Evolutionary conservation across 2,329 filamentous ascomycete species (phyloP), one percentile per base, ranked within the genome.

Genomic region (Fusarium circinatum): DNA sequence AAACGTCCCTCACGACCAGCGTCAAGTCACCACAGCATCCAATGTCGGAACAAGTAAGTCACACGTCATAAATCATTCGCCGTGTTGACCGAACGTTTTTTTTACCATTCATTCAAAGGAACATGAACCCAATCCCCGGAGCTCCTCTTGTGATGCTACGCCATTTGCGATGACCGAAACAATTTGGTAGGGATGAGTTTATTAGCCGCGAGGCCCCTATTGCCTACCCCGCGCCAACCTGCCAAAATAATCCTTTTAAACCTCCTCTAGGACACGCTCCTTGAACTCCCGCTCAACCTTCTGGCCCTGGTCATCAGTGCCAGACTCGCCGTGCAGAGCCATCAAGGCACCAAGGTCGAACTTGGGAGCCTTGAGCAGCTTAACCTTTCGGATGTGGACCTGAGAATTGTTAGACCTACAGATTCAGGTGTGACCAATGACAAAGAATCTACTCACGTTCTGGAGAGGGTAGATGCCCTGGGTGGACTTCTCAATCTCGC

Each of bases 301-400:
- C 88, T 98, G 94, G 82, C 96, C 96, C 85, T 95, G 91, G 88
- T 99, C 96, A 84, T 98, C 95, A 81, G 94, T 95, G 83, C 91
- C 92, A 75, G 95, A 97, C 91, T 99, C 96, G 87, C 96, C 96
- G 89, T 99, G 96, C 82, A 99, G 93, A 86, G 93, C 93, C 86
- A 99, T 93, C 80, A 99, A 91, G 81, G 94, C 93, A 87, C 96
- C 96, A 78, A 99, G 93, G 84, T 99, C 96, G 89, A 99, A 98
- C 91, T 99, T 99, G 84, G 96, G 96, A 78, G 92, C 87, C 93
- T 99, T 99, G 81, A 99, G 90, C 80, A 99, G 94, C 93, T 99
- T 99, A 83, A 99, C 96, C 92, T 99, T 99, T 88, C 96, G 95
- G 87, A 99, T 98, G 90, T 99, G 96, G 83, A 98, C 95, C 95